Percentiles rank a stretch among this genome's conserved stretches.
Evolutionary conservation across 2,329 filamentous ascomycete species (phyloP).

Genomic region (Myriosclerotinia duriaeana): DNA sequence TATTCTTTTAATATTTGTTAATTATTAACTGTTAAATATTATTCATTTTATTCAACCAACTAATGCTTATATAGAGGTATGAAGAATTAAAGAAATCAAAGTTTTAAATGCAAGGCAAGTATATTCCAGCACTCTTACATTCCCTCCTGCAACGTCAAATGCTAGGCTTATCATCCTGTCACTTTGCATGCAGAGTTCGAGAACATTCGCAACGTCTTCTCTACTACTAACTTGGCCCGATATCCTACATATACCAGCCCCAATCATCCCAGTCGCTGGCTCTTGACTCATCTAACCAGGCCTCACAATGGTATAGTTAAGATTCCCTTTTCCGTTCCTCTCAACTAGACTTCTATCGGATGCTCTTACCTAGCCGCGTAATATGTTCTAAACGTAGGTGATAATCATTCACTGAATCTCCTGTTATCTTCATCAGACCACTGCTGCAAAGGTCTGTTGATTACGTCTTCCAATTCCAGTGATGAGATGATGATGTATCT

Average conservation of each 20-base stretch:
- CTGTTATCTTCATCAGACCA: background rate
- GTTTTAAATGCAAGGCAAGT: no score
- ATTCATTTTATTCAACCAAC: no score
- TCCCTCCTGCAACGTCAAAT: no score
- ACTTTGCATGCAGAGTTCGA: background rate
- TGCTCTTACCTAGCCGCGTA: background rate
- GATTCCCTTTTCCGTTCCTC: background rate
- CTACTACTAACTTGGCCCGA: background rate
- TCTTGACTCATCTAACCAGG: background rate
- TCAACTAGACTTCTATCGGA: background rate
- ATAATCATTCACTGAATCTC: background rate
- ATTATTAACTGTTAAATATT: no score
- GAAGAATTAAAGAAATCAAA: no score
- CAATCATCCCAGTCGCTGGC: background rate
- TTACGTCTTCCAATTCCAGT: background rate
- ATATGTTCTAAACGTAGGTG: background rate
- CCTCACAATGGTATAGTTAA: background rate
- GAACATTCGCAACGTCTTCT: background rate
- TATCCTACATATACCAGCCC: background rate
- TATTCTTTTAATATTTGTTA: no score
- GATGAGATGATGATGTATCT: background rate
- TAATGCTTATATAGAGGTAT: no score
- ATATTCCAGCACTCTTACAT: no score
- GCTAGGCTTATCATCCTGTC: no score
- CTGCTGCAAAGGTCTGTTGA: background rate